Evolutionary conservation across 176 grass and related monocot genomes (phyloP), one percentile per base, ranked within the genome.

Genomic region (Avena atlantica): DNA sequence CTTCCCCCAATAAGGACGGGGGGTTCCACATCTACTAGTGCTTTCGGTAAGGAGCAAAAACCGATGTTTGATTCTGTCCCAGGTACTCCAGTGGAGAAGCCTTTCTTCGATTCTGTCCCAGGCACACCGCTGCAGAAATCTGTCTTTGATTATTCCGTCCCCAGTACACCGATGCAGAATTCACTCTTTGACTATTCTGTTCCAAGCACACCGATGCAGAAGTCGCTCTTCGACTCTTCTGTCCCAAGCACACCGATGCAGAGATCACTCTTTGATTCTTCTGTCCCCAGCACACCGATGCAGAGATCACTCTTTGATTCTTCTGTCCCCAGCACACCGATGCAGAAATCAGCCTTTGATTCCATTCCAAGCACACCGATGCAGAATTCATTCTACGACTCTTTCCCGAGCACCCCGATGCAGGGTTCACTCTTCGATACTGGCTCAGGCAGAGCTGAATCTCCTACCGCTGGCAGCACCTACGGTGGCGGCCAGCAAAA

Each of bases 1-100:
- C 92, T 97, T 47, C 89, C 91, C 71, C 93, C 95, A 2, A 98
- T 98, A 73, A 95, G 93, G 63, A 95, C 97, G 4, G 97, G 85
- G 25, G 95, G 90, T 70, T 91, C 94, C 10, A 86, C 82, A 52
- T 89, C 90, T 84, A 80, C 70, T 51, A 88, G 76, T 80, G 80
- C 79, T 21, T 90, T 87, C 60, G 85, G 60, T 49, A 86, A 81
- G 70, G 94, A 94, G 23, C 90, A 93, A 58, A 94, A 89, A 70
- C 92, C 92, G 4, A 78, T 59, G 64, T 91, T 91, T 70, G 89
- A 91, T 87, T 94, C 92, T n/a, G 87, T 91, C 80, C 89, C 92
- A 24, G 71, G 89, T 29, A 89, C 89, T 86, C 90, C 90, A 36
- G 42, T 91, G 70, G 86, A 88, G 52, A 91, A 85, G 78, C 77